Conservation (phyloP, 2,329 filamentous ascomycete genomes). For the Helotiales sp. region DNA sequence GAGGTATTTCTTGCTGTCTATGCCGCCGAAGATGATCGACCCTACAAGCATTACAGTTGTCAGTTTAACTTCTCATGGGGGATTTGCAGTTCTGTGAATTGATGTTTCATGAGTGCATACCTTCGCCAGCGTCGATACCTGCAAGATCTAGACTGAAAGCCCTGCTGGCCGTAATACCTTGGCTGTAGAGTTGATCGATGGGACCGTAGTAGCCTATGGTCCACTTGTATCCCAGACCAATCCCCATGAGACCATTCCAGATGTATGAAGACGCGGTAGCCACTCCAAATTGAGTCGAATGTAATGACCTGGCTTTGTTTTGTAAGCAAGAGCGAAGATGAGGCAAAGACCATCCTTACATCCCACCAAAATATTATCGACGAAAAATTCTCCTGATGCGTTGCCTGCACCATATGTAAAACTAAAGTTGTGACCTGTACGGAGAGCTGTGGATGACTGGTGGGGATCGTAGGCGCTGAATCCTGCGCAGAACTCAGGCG, state of each 20-base stretch:
- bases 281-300: constrained; percentile 1
- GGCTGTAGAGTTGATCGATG: constrained; percentile 10
- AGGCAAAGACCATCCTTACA: no score
- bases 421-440: no score
- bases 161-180: constrained; percentile 13
- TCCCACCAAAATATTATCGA: no score
- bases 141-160: constrained; percentile 18
- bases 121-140: constrained; percentile 10
- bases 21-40: constrained; percentile 19
- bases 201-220: constrained; percentile 11
- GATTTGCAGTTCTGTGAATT: no score
- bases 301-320: not conserved
- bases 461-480: no score
- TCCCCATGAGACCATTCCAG: constrained; percentile 7
- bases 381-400: no score
- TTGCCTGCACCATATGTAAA: no score
- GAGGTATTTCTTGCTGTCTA: constrained; percentile 18
- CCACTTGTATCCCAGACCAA: not conserved
- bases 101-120: constrained; percentile 7
- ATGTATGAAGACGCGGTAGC: not conserved
- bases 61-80: not conserved
- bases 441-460: no score
- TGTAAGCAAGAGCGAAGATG: not conserved
- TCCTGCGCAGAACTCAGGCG: no score
- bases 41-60: constrained; percentile 1